Evolutionary conservation across 371 early-diverging fungal species (phyloP), one percentile per base, ranked within the genome.

Genomic region (Nematocida sp.): DNA sequence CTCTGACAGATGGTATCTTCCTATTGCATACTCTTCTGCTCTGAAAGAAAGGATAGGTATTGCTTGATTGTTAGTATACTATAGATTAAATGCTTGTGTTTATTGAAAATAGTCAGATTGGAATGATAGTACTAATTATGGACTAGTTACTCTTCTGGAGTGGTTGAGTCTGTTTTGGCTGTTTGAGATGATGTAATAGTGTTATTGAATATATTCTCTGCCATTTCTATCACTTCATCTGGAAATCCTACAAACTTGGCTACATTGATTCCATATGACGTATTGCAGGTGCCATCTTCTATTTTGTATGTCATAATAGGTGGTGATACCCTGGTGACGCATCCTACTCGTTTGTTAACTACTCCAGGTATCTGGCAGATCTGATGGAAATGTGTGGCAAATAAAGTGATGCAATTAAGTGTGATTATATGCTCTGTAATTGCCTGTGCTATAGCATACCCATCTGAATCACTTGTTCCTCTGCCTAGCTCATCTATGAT

Each of bases 381-480:
- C 35, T 77, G 77, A 43, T 67, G 53, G 65, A 81, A 82, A 48
- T 83, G 83, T 17, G 83, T 83, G 5, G 83, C 78, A 55, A 81
- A 83, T 7, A 81, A 32, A 9, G 81, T 63, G 29, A 63, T 32
- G 25, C 53, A 40, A 4, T 65, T 75, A 34, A 60, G 19, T 27
- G 85, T 77, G 1, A 88, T 80, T 25, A 92, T 78, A 63, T 76
- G 89, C 87, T 95, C 91, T 38, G 92, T 89, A 51, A 95, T 92
- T 25, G 95, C 90, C 90, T 91, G 90, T 9, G 95, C 95, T 41
- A 98, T 82, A 19, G 95, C 93, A 78, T 91, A 89, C 3, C 99
- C 99, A 82, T 98, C 99, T 78, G 89, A 90, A 0, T 95, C 95
- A 66, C 91, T 90, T 37, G 99, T 98, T 85, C 95, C 95, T 83